Evolutionary conservation across 176 grass and related monocot species (phyloP).

Genomic region (Poa annua): DNA sequence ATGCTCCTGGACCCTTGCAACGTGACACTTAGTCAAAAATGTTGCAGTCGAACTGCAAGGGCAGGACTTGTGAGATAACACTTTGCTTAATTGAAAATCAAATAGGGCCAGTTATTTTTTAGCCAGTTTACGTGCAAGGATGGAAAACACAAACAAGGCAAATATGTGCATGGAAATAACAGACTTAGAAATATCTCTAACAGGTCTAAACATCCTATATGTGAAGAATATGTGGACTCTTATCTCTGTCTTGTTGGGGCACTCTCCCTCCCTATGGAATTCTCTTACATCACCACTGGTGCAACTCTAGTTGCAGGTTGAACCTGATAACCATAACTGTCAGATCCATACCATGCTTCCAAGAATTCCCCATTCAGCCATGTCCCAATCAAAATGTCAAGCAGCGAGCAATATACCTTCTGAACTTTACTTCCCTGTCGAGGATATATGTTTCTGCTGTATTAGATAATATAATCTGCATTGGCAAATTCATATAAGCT

Average conservation of each 20-base stretch:
- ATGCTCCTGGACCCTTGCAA: background rate
- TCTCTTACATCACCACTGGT: conserved; percentile 5
- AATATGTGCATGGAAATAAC: conserved; percentile 9
- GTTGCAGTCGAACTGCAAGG: conserved; percentile 8
- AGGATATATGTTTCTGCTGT: background rate
- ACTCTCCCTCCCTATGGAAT: background rate
- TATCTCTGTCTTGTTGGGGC: background rate
- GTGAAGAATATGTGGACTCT: background rate
- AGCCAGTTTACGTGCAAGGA: conserved; percentile 15
- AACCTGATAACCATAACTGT: background rate
- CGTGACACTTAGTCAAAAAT: background rate
- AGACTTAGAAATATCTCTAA: conserved; percentile 8
- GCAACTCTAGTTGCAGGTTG: background rate
- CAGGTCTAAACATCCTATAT: background rate
- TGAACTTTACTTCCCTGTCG: background rate
- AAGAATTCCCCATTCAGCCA: background rate
- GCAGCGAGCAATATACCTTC: background rate
- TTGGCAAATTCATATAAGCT: background rate
- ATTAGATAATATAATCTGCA: background rate
- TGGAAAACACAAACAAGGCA: background rate
- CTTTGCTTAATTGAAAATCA: conserved; percentile 10
- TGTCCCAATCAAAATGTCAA: conserved; percentile 19
- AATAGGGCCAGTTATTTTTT: background rate
- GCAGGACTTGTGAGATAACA: conserved; percentile 3
- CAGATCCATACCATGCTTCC: conserved; percentile 2